Base-by-base conservation (phyloP, 1,284 basidiomycete genomes). In the Ceratobasidium sp. region DNA sequence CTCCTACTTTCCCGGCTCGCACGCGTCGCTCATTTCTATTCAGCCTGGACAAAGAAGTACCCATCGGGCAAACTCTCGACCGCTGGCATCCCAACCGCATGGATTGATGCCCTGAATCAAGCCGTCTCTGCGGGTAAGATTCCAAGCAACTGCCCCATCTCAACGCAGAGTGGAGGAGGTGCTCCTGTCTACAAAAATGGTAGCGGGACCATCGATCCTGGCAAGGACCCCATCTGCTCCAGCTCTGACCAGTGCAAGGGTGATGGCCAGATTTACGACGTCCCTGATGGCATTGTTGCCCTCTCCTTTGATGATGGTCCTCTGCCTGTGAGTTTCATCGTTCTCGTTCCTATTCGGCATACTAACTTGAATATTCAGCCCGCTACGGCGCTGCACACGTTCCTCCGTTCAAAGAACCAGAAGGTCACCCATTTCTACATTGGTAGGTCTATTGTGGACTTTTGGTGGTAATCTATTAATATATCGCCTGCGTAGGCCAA, bases 281-380 rank as follows among this genome's bases (percentile, higher is more conserved):
- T 89, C 2, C 93, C 92, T 1, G 81, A 86, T 49, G 89, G 89
- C 34, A 82, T 85, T 40, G 84, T 93, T 78, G 91, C 73, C 9
- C n/a, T 79, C 15, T 75, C 78, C 0, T 81, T 95, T 81, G 95
- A 96, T 81, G 95, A 96, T 82, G 95, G 95, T 5, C 95, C 95
- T 0, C 85, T 87, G 40, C 84, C 85, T 0, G 90, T 92, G 79
- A 80, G 87, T 83, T 68, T 34, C 22, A 29, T 44, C 43, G 62
- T 3, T 11, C 37, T 34, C 9, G n/a, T 17, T 17, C 75, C n/a
- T 56, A n/a, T 77, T 67, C 49, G 15, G 43, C 56, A 62, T 61
- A 17, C 69, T 68, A 40, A 76, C 25, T 40, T 57, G 54, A 34
- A 37, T 25, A 37, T 66, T 52, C 22, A 25, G 54, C 62, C 73